These are phyloP conservation scores for Odontarrhena argentea DNA, from an alignment of 345 rosid species.

Conservation along the genomic window DNA sequence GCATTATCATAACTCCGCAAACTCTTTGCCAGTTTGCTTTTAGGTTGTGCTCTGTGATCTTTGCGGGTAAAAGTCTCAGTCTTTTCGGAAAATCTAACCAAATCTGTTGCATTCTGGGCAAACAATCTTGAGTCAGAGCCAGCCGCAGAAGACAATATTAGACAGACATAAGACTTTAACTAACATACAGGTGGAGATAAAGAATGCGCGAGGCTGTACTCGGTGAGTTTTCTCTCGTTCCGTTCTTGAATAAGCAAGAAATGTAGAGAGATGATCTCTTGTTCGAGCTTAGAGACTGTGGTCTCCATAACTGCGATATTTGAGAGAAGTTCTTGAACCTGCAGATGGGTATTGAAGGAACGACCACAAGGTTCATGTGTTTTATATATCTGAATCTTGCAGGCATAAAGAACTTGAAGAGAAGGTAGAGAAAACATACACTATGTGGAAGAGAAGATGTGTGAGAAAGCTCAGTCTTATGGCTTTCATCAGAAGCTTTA, in stretches of 20 bases:
- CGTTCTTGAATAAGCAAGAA: slow-evolving; percentile 93
- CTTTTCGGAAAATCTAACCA: slow-evolving; percentile 23
- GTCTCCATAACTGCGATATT: slow-evolving; percentile 61
- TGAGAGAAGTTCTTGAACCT: slow-evolving; percentile 77
- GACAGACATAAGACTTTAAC: background rate
- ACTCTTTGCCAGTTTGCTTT: slow-evolving; percentile 29
- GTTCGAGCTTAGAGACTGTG: slow-evolving; percentile 66
- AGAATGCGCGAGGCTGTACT: slow-evolving; percentile 62
- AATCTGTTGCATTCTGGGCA: slow-evolving; percentile 36
- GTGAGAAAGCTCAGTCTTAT: slow-evolving; percentile 31
- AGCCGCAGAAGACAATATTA: background rate
- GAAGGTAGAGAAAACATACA: slow-evolving; percentile 17
- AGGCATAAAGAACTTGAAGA: background rate
- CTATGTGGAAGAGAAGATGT: slow-evolving; percentile 33
- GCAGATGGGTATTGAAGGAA: slow-evolving; percentile 3
- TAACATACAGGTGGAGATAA: slow-evolving; percentile 49
- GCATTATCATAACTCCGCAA: slow-evolving; percentile 32
- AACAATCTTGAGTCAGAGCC: slow-evolving; percentile 25
- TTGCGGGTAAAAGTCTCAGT: slow-evolving; percentile 15
- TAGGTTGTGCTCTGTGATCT: slow-evolving; percentile 32
- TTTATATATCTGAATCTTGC: background rate
- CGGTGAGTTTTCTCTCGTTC: slow-evolving; percentile 82
- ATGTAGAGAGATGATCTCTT: slow-evolving; percentile 76
- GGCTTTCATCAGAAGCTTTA: slow-evolving; percentile 37
- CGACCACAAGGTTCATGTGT: slow-evolving; percentile 7